A percentile compares a stretch with the other conserved stretches of the same genome.
These are phyloP conservation scores for Hyaloperonospora brassicae DNA, from an alignment of 352 stramenopile species.

Conservation along the genomic window DNA sequence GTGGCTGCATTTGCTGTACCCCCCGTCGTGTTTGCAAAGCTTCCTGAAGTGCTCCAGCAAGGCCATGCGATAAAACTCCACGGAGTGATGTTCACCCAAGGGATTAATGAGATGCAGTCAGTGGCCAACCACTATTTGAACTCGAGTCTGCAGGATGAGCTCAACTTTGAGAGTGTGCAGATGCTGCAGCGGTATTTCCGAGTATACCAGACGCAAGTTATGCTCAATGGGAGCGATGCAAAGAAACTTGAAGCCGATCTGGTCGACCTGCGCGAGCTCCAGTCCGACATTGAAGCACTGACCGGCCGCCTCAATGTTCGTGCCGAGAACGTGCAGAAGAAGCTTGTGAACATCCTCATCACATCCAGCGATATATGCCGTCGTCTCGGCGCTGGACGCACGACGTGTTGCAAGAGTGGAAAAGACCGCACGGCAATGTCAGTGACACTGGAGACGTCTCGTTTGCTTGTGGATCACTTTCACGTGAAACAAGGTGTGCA, in stretches of 20 bases:
- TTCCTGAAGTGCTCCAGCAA: conserved; percentile 57
- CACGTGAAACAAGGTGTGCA: conserved; percentile 81
- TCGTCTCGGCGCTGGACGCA: conserved; percentile 83
- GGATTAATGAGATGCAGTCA: conserved; percentile 92
- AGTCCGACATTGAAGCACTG: conserved; percentile 51
- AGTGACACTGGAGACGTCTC: conserved; percentile 92
- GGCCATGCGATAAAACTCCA: conserved; percentile 69
- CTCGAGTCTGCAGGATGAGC: conserved; percentile 77
- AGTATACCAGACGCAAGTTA: conserved; percentile 65
- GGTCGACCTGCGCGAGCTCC: conserved; percentile 39
- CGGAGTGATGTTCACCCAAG: conserved; percentile 82
- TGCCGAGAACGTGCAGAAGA: conserved; percentile 70
- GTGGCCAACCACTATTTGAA: conserved; percentile 84
- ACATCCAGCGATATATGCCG: conserved; percentile 85
- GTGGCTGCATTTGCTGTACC: conserved; percentile 68
- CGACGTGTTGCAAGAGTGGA: conserved; percentile 96
- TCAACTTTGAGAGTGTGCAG: conserved; percentile 72
- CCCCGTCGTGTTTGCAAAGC: conserved; percentile 37
- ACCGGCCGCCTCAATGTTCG: conserved; percentile 48
- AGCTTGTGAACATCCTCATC: conserved; percentile 84
- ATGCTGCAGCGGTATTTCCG: conserved; percentile 68
- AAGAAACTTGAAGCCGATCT: conserved; percentile 23
- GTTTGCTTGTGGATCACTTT: conserved; percentile 85
- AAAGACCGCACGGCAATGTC: conserved; percentile 98
- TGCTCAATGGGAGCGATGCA: conserved; percentile 16